These are phyloP conservation scores for Medicago lupulina DNA, from an alignment of 306 rosid genomes.

Conservation along the genomic window DNA sequence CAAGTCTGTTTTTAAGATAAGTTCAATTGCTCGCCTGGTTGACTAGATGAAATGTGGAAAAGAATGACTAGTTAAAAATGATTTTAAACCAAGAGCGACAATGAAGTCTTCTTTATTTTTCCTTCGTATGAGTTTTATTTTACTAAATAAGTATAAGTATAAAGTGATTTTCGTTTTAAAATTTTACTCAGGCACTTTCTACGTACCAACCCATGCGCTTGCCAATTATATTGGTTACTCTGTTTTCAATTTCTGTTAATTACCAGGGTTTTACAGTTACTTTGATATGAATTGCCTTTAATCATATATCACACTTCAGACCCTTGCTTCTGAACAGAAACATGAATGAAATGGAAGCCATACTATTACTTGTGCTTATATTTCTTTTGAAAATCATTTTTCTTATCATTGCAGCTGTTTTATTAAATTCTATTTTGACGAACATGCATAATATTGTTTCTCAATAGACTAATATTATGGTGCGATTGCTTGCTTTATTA, in stretches of 20 bases:
- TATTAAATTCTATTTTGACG: not conserved
- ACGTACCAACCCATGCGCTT: not conserved
- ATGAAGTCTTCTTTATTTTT: not conserved
- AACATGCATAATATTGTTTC: not conserved
- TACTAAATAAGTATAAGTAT: not conserved
- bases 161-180: not conserved
- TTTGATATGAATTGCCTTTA: not conserved
- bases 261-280: not conserved
- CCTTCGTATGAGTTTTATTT: not conserved
- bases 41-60: not conserved
- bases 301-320: not conserved
- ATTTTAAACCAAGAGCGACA: not conserved
- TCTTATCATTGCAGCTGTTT: not conserved
- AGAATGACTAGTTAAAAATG: not conserved
- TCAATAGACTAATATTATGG: not conserved
- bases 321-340: not conserved
- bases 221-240: not conserved
- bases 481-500: not conserved
- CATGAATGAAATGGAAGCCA: not conserved
- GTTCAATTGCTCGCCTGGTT: not conserved
- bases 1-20: not conserved
- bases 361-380: not conserved
- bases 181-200: not conserved
- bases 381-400: not conserved
- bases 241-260: not conserved